Conservation (phyloP, 139 green algal species). For the Picochlorum costavermella region DNA sequence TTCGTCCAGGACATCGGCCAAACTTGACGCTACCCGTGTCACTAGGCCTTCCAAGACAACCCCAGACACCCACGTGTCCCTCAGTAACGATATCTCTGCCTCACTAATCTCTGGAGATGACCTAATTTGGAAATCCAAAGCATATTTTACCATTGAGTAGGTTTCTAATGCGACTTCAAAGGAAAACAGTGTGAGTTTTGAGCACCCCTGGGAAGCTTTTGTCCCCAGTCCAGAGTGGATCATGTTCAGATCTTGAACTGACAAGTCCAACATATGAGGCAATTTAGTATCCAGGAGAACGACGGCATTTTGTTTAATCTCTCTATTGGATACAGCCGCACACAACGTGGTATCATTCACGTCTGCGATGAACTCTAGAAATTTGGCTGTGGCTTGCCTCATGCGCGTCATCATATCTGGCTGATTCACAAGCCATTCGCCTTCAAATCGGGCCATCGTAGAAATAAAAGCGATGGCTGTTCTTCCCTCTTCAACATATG, state of each 20-base stretch:
- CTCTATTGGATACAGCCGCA: too few relatives aligned
- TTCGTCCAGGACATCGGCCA: too few relatives aligned
- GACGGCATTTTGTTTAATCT: too few relatives aligned
- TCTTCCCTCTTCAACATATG: slow-evolving; percentile 23
- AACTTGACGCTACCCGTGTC: neutral
- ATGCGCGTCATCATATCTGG: slow-evolving; percentile 16
- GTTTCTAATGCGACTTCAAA: slow-evolving; percentile 18
- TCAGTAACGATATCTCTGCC: slow-evolving; percentile 13
- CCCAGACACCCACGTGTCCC: neutral
- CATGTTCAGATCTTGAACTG: too few relatives aligned
- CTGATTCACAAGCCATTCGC: slow-evolving; percentile 22
- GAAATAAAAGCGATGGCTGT: slow-evolving; percentile 23
- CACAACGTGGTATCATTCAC: neutral
- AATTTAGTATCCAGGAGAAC: too few relatives aligned
- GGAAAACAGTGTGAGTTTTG: neutral
- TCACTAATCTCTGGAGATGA: slow-evolving; percentile 29
- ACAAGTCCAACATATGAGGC: too few relatives aligned
- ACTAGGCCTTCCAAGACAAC: neutral
- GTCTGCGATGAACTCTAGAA: slow-evolving; percentile 15
- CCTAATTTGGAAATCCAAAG: slow-evolving; percentile 7
- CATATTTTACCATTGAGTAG: slow-evolving; percentile 16
- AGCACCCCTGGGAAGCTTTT: too few relatives aligned
- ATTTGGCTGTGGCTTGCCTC: slow-evolving; percentile 23
- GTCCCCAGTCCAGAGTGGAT: too few relatives aligned
- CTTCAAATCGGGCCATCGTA: slow-evolving; percentile 8